These are phyloP conservation scores for Cyclotella cryptica DNA, from an alignment of 108 stramenopile genomes.

Conservation along the genomic window DNA sequence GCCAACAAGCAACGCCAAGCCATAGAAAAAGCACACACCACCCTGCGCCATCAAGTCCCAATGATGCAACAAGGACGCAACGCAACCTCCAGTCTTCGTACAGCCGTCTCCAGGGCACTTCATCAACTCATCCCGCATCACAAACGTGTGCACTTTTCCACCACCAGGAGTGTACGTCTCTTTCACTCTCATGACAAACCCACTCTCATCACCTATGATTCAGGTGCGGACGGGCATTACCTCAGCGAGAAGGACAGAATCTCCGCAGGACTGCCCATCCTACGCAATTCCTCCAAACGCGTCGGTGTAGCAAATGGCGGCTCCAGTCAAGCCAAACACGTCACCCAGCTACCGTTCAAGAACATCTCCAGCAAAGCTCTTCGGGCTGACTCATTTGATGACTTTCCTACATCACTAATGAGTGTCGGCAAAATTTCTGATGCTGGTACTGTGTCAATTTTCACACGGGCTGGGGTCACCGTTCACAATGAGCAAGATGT, in stretches of 20 bases:
- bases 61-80: neutral
- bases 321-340: neutral
- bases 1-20: neutral
- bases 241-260: neutral
- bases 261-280: neutral
- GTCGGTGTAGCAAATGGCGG: neutral
- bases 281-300: neutral
- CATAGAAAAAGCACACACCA: neutral
- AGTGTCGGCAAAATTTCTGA: neutral
- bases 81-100: too few species aligned
- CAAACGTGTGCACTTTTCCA: neutral
- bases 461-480: neutral
- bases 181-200: neutral
- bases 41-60: neutral
- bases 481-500: neutral
- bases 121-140: neutral
- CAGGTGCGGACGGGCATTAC: neutral
- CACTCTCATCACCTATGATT: constrained; percentile 5
- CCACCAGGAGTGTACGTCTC: neutral
- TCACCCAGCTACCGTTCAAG: neutral
- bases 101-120: neutral
- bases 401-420: constrained; percentile 1
- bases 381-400: neutral
- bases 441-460: neutral
- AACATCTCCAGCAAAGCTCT: neutral